Evolutionary conservation across 164 flowering plant genomes (phyloP), one percentile per base, ranked within the genome.

Genomic region (Houttuynia cordata): DNA sequence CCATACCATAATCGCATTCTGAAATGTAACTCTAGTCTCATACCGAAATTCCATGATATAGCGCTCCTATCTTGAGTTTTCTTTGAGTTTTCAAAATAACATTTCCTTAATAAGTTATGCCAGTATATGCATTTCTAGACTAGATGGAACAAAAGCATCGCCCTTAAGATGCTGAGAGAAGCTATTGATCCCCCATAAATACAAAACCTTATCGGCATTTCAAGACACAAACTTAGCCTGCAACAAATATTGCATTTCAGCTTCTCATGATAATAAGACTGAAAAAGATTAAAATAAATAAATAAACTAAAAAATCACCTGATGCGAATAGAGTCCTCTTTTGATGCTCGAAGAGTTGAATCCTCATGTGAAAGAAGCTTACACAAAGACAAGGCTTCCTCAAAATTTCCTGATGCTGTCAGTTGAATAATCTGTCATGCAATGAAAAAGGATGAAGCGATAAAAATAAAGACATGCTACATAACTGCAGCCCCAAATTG

Each of bases 331-430:
- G 97, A 80, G 9, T 83, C 77, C 73, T 91, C 99, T 72, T 87
- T 94, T 71, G 99, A 85, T 58, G 91, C 85, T 80, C 94, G 79
- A 64, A 94, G 96, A 63, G 71, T 85, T 68, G 95, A 78, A 75
- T 94, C 99, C 75, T 94, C 99, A 51, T 91, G 91, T 56, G 99
- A 97, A 69, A 94, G 97, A 66, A 88, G 63, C 78, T 91, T 88
- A 62, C 97, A 94, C 71, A 94, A 78, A 57, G 90, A 85, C 81
- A 94, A 73, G 24, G 99, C 99, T 75, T 91, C 97, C 70, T 91
- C 99, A 78, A 94, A 94, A 72, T 94, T 74, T 15, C 91, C 96
- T 69, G 99, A 91, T 65, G 96, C 99, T 63, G 99, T 91, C 67
- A 91, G 69, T 74, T 94, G 99, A 58, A 94, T 91, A 68, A 94